Base-by-base conservation (phyloP, 2,329 filamentous ascomycete genomes). In the Laburnicola sp. region DNA sequence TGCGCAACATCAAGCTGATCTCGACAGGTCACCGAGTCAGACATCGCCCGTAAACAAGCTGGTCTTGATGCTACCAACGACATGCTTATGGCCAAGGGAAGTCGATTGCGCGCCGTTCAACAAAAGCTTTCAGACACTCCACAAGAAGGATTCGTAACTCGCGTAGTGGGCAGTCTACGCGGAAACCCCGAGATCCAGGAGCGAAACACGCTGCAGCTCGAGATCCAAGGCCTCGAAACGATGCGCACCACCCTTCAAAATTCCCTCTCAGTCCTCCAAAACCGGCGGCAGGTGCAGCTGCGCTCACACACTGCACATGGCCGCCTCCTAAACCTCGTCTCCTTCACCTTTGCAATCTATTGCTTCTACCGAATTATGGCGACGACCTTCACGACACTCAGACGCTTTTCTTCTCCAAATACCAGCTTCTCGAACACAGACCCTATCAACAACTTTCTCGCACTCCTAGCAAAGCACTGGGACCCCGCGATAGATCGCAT, bases 331-430 rank as follows among this genome's bases (percentile, higher is more conserved):
- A 77, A 86, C 25, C 68, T 85, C 75, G 82, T 79, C 54, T 80
- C 85, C 37, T 87, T 88, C 57, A 73, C 79, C 22, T 96, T 96
- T 70, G 86, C 88, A 47, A 58, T 87, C 42, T 96, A 96, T 78
- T 96, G 91, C 76, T 75, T 93, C 30, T 95, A 94, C 74, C 88
- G 91, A 47, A 88, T 96, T 57, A 70, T 83, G 16, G 87, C 89
- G 1, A 94, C 89, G 0, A 79, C 80, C 0, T 65, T 92, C 4
- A 86, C 87, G 1, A 86, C 84, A 1, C 58, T 89, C 3, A 86
- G 86, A 3, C 85, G 89, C 6, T 74, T 76, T 46, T 79, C 79
- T 51, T 75, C 76, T 49, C 75, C 74, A 23, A 71, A 65, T 39
- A 72, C 74, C 6, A 74, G 82, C 32, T 86, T 90, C 72, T 81